A percentile compares a stretch with the other conserved stretches of the same genome.
Evolutionary conservation across 306 rosid species (phyloP).

Genomic region (Coriaria nepalensis): DNA sequence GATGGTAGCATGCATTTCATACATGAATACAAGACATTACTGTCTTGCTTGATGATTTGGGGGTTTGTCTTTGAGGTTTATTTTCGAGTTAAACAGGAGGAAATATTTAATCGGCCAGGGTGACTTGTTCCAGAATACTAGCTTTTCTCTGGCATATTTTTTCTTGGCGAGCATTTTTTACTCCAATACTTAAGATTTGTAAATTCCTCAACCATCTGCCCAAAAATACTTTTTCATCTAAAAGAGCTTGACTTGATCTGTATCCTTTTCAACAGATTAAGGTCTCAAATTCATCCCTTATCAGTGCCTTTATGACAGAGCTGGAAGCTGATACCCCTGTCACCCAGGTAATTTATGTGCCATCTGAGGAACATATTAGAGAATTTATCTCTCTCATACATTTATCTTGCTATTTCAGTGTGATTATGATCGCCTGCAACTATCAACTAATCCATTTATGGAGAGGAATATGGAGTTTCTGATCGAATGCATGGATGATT

Average conservation of each 20-base stretch:
- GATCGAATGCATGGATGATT: slow-evolving; percentile 94
- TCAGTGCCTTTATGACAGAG: slow-evolving; percentile 93
- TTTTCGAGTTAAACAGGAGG: no score
- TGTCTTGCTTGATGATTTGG: no score
- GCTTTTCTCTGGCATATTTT: neutral
- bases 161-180: neutral
- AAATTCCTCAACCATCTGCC: no score
- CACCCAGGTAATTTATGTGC: slow-evolving; percentile 46
- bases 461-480: slow-evolving; percentile 90
- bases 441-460: slow-evolving; percentile 70
- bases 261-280: slow-evolving; percentile 44
- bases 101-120: no score
- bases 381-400: slow-evolving; percentile 2
- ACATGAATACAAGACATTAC: no score
- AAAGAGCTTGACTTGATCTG: neutral
- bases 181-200: neutral
- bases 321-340: slow-evolving; percentile 83
- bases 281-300: slow-evolving; percentile 90
- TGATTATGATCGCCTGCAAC: slow-evolving; percentile 83
- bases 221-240: neutral
- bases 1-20: no score
- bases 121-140: no score
- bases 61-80: no score
- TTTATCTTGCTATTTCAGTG: slow-evolving; percentile 35
- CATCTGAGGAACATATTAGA: neutral